Base-by-base conservation (phyloP, 768 basidiomycete genomes). In the Trametes elegans region DNA sequence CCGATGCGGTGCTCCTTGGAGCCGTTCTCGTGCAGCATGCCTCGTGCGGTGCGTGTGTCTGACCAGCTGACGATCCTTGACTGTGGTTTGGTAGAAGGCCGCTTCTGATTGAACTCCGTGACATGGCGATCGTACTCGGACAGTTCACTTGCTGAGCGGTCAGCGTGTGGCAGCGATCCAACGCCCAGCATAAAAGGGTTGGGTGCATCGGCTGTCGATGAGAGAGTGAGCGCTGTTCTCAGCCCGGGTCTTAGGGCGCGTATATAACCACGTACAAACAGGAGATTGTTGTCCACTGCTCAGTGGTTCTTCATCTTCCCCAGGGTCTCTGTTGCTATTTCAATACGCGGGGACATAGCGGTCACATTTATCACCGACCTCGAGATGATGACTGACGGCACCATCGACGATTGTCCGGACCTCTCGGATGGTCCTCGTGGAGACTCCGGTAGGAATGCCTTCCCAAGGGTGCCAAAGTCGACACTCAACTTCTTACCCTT, bases 271-370 rank as follows among this genome's bases (percentile, higher is more conserved):
- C 79, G 63, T 67, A 85, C 88, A 83, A 57, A 80, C 72, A 6
- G 88, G 87, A 23, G 88, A 92, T 1, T 77, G 81, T 64, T 89
- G 89, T 0, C 87, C 88, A 63, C 88, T 90, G 66, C 89, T 90
- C 45, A 87, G 69, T n/a, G 85, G 70, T 13, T 87, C 84, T 13
- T 87, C 87, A 18, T 82, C 80, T 10, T 88, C 86, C 7, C 66
- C 69, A 68, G 42, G 50, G 28, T 49, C 51, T 24, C 58, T 57
- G 13, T 39, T 24, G 28, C 27, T 39, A 21, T 44, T 56, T 21
- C 57, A 42, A 18, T 13, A 38, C 27, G 3, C 26, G 14, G n/a
- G 14, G 16, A 21, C 46, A 32, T n/a, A 23, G 11, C 27, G 45
- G 5, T 13, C 8, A 38, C 8, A 47, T 18, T 40, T 24, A 53